Percentiles rank a stretch among this genome's conserved stretches.
Conservation (phyloP, 106 monocot species). For the Narthecium ossifragum region DNA sequence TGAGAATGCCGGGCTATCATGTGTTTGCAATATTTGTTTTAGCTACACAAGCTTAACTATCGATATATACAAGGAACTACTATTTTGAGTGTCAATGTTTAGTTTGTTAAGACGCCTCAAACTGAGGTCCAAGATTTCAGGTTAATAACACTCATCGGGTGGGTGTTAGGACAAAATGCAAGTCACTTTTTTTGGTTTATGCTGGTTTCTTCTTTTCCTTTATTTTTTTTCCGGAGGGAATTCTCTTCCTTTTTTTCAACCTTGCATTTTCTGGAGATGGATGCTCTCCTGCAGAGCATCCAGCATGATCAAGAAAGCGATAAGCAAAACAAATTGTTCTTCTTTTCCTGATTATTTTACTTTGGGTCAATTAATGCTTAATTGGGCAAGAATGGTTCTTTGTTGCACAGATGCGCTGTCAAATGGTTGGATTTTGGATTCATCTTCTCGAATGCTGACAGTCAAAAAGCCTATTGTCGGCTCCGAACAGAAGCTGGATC, state of each 20-base stretch:
- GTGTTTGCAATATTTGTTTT: too few species aligned
- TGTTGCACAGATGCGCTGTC: conserved; percentile 52
- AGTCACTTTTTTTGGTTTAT: too few species aligned
- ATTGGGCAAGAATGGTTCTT: not conserved
- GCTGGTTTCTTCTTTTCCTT: too few species aligned
- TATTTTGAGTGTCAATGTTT: too few species aligned
- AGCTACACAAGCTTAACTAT: too few species aligned
- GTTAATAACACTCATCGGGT: too few species aligned
- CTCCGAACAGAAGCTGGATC: conserved; percentile 65
- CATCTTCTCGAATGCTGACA: conserved; percentile 51
- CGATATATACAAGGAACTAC: too few species aligned
- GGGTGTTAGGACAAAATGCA: too few species aligned
- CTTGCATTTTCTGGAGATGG: not conserved
- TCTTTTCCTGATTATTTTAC: not conserved
- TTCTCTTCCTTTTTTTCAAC: not conserved
- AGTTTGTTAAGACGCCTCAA: too few species aligned
- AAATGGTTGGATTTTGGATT: conserved; percentile 78
- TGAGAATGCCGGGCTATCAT: too few species aligned
- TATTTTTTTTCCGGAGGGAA: not conserved
- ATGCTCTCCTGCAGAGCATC: not conserved
- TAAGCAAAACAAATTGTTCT: not conserved
- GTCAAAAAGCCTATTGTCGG: conserved; percentile 40
- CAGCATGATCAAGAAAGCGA: not conserved
- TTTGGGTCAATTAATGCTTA: not conserved
- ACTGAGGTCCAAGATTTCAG: too few species aligned